These are phyloP conservation scores for Thelonectria blattea DNA, from an alignment of 2,329 filamentous ascomycete genomes.

Conservation along the genomic window DNA sequence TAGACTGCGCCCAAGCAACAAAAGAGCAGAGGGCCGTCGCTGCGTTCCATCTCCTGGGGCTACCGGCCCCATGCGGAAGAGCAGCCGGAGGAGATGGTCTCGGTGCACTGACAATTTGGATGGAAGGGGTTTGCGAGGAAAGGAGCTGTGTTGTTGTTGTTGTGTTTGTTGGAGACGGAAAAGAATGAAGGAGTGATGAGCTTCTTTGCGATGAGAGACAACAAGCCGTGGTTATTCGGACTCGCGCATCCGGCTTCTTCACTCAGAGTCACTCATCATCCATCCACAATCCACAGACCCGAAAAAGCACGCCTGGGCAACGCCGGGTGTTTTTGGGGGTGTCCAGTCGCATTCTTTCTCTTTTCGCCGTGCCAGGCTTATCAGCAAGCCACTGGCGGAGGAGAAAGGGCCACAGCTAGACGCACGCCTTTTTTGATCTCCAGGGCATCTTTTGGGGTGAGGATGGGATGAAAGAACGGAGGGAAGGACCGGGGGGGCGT, in stretches of 20 bases:
- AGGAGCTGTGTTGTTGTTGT: neutral
- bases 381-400: conserved; percentile 28
- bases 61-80: conserved; percentile 36
- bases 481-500: neutral
- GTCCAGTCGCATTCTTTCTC: conserved; percentile 23
- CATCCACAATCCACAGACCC: conserved; percentile 9
- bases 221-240: neutral
- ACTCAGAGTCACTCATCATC: neutral
- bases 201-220: conserved; percentile 10
- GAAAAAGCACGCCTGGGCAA: neutral
- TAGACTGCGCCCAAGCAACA: conserved; percentile 19
- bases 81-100: conserved; percentile 21
- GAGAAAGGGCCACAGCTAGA: conserved; percentile 15
- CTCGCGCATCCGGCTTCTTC: conserved; percentile 1
- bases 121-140: conserved; percentile 7
- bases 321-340: conserved; percentile 3
- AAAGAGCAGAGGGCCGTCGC: neutral
- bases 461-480: neutral
- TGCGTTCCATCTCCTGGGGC: conserved; percentile 34
- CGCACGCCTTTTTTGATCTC: conserved; percentile 14
- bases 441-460: neutral
- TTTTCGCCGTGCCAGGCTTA: conserved; percentile 25
- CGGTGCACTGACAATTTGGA: conserved; percentile 14
- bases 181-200: neutral
- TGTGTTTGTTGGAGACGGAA: conserved; percentile 1